Evolutionary conservation across 1,284 basidiomycete species (phyloP).

Genomic region (Tausonia pullulans): DNA sequence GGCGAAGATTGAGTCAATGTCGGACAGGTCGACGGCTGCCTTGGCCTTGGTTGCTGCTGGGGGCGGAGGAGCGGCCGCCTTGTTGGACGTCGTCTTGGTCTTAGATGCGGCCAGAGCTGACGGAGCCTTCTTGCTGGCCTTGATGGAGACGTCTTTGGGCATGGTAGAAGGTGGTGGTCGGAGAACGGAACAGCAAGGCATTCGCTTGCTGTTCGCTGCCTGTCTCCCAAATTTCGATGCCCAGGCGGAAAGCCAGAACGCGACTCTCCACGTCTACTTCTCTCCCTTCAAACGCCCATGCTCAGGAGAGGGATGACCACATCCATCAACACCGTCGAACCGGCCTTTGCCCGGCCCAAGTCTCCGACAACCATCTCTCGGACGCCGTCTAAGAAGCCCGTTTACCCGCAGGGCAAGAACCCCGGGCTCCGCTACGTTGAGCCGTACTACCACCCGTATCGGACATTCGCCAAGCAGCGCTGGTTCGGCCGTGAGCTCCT

Average conservation of each 20-base stretch:
- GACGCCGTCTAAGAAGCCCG: background rate
- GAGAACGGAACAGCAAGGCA: too few relatives aligned
- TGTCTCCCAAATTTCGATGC: too few relatives aligned
- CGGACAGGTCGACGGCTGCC: background rate
- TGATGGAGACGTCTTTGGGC: too few relatives aligned
- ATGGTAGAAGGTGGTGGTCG: too few relatives aligned
- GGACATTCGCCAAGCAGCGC: conserved; percentile 82
- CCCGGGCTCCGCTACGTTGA: conserved; percentile 35
- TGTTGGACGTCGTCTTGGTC: too few relatives aligned
- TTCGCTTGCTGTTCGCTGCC: too few relatives aligned
- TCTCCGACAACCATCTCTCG: background rate
- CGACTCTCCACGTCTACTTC: background rate
- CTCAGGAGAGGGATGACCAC: conserved; percentile 3
- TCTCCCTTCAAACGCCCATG: background rate
- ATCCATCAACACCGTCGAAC: background rate
- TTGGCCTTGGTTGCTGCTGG: background rate
- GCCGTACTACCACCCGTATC: conserved; percentile 47
- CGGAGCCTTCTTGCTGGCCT: too few relatives aligned
- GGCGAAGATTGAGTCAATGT: conserved; percentile 15
- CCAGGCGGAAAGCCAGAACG: too few relatives aligned
- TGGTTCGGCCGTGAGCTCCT: conserved; percentile 77
- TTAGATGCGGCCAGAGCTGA: too few relatives aligned
- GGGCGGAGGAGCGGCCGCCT: too few relatives aligned
- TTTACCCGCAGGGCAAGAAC: conserved; percentile 27
- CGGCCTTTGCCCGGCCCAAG: background rate